Evolutionary conservation across 495 filamentous ascomycete genomes (phyloP), one percentile per base, ranked within the genome.

Genomic region (Amniculicola lignicola): DNA sequence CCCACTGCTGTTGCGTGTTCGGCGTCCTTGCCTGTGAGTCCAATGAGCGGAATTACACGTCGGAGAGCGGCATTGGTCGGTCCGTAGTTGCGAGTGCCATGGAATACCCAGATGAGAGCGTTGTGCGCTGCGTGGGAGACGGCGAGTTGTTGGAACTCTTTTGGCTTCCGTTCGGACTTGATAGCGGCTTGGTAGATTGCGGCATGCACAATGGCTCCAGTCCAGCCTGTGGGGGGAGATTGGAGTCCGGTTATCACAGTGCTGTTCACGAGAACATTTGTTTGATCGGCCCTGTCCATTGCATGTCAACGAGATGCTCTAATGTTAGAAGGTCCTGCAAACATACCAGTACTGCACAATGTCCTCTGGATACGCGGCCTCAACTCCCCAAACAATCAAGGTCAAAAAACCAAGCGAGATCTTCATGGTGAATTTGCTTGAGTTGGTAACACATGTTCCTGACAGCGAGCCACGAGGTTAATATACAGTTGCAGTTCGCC

Each of bases 71-170:
- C 51, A 35, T 71, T 51, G 9, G 63, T 59, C 2, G 63, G 46
- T 21, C 31, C 49, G 51, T 69, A 70, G 38, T 58, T 59, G 9
- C 69, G 63, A 9, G 67, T 71, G 21, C 69, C 70, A 31, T 72
- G 70, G 64, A 70, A 72, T 16, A 59, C 46, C 65, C 67, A 72
- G 36, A 62, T 46, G 0, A 70, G 58, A 48, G 64, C 29, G 37
- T 72, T 62, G 61, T 72, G 70, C 3, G 70, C 70, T 10, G 70
- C 70, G 55, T 72, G 69, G 6, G 70, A 72, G 31, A 71, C 59
- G 33, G 70, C 69, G n/a, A 72, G 60, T 57, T 72, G 70, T 46
- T 72, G 70, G 54, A 63, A 66, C 21, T 54, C 65, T 14, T 69
- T 67, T 6, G 37, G 39, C 22, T 63, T 58, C 16, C 31, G 18